A percentile compares a stretch with the other conserved stretches of the same genome.
Conservation (phyloP, 2,329 filamentous ascomycete genomes). For the Alternaria sp. region DNA sequence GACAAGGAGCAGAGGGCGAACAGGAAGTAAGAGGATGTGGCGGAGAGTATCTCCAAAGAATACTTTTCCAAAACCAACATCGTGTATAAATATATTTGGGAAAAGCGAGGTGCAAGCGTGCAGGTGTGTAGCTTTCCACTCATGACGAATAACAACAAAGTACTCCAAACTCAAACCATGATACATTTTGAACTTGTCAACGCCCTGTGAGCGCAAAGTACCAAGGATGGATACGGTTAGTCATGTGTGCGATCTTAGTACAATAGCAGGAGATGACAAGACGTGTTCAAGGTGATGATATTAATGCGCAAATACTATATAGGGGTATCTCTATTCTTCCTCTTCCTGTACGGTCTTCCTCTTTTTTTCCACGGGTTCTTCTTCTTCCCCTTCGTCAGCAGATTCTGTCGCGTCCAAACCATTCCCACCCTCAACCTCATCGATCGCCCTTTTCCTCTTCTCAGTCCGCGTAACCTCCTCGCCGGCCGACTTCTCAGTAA, state of each 20-base stretch:
- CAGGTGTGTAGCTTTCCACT: constrained; percentile 44
- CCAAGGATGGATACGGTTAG: not conserved
- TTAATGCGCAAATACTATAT: constrained; percentile 1
- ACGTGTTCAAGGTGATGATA: not conserved
- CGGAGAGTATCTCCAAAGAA: not conserved
- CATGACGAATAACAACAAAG: constrained; percentile 37
- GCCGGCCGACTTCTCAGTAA: constrained; percentile 7
- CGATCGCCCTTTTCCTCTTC: constrained; percentile 12
- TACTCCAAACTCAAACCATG: constrained; percentile 3
- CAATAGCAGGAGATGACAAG: too few species aligned
- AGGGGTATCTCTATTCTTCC: constrained; percentile 2
- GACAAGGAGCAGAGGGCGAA: constrained; percentile 52
- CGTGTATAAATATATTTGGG: constrained; percentile 36
- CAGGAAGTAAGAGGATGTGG: constrained; percentile 23
- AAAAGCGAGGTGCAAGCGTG: constrained; percentile 31
- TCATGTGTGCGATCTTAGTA: not conserved
- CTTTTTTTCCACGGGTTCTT: not conserved
- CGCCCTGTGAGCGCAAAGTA: not conserved
- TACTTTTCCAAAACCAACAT: constrained; percentile 13
- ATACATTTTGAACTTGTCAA: not conserved
- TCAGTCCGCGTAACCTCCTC: constrained; percentile 13
- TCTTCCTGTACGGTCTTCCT: not conserved
- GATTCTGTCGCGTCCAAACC: not conserved
- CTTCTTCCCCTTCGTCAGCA: not conserved
- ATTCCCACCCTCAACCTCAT: not conserved